Percentiles rank a stretch among this genome's conserved stretches.
phyloP scores from a whole-genome alignment of 352 stramenopile genomes.

The Stramenopiles sp. region DNA sequence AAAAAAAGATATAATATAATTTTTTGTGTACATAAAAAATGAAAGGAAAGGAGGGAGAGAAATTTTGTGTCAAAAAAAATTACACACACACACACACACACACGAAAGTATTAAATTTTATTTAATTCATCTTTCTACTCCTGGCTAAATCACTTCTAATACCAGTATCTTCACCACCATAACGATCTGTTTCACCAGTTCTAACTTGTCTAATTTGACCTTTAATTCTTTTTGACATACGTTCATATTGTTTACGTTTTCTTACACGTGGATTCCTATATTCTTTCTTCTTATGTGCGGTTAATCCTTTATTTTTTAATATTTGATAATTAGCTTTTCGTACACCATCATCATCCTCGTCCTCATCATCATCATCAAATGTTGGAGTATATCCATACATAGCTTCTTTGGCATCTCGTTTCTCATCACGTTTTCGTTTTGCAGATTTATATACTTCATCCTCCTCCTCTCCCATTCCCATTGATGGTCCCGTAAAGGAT shows the following conservation, averaged over 20 bases:
- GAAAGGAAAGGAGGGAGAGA: too few species aligned
- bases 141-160: conserved; percentile 63
- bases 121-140: conserved; percentile 50
- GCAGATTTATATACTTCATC: not conserved
- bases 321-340: conserved; percentile 77
- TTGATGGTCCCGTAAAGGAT: too few species aligned
- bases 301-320: conserved; percentile 93
- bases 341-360: conserved; percentile 49
- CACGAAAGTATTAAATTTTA: too few species aligned
- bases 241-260: conserved; percentile 89
- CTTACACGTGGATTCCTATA: conserved; percentile 96
- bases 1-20: too few species aligned
- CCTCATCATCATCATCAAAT: conserved; percentile 31
- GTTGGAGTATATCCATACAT: not conserved
- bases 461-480: not conserved
- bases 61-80: too few species aligned
- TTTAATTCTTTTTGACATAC: conserved; percentile 88
- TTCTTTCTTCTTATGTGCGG: conserved; percentile 89
- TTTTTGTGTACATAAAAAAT: too few species aligned
- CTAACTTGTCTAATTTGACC: conserved; percentile 81
- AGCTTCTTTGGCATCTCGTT: not conserved
- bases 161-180: conserved; percentile 59
- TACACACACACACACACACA: too few species aligned
- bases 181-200: conserved; percentile 51
- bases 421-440: not conserved